Evolutionary conservation across 495 filamentous ascomycete species (phyloP), one percentile per base, ranked within the genome.

Genomic region (Penicillium soppii): DNA sequence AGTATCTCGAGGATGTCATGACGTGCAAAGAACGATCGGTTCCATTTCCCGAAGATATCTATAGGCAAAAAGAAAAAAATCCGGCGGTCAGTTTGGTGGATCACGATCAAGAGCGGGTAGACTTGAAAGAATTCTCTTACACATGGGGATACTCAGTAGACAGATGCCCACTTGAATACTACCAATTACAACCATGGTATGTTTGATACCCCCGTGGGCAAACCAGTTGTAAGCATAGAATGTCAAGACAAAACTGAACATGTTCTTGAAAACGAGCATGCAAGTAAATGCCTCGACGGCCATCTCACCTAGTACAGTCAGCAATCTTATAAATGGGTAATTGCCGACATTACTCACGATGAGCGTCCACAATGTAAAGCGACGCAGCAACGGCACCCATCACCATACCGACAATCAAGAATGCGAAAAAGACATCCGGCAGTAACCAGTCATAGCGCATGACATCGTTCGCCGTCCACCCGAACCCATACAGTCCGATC

Each of bases 331-430:
- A n/a, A 3, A 30, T 12, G 3, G 13, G 29, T 10, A 5, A 5
- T 32, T 7, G 4, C 29, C 29, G n/a, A 7, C 9, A 9, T 3
- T 44, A 81, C 86, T 73, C 70, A 88, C 91, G 85, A 69, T 96
- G 91, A 1, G 92, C 92, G 72, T 97, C 92, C 1, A 96, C 90
- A 57, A 97, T 88, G 58, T 97, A 97, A n/a, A 97, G 67, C 1
- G 89, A 86, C 43, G 84, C 86, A 1, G 87, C 83, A 5, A 96
- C 90, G 0, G 92, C 91, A 2, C 92, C 92, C 55, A 95, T 80
- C 1, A 96, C 89, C 88, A 95, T 95, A 0, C 91, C 92, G 53
- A 85, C 82, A 4, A 95, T 87, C 48, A 89, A 74, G 36, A 89
- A 73, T 1, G 76, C 82, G 54, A 95, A 94, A 58, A 91, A 95